Conservation (phyloP, 257 asterid species). For the Ilex aquifolium region DNA sequence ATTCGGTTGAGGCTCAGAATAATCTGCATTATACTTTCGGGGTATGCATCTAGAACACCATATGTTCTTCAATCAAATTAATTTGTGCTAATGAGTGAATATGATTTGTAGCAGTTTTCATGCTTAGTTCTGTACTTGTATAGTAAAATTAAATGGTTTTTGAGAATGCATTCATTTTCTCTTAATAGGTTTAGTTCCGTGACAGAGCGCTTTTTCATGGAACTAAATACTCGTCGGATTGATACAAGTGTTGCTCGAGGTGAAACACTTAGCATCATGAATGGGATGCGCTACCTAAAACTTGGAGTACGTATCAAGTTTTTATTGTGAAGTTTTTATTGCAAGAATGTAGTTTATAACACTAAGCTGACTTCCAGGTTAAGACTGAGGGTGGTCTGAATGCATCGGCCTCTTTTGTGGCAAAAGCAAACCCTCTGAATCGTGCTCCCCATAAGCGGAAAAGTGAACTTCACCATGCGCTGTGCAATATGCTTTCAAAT, state of each 20-base stretch:
- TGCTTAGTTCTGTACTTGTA: conserved; percentile 4
- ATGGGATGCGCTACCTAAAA: conserved; percentile 97
- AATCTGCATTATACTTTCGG: too few species aligned
- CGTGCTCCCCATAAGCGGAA: conserved; percentile 97
- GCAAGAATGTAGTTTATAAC: conserved; percentile 24
- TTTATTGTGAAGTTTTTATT: conserved; percentile 18
- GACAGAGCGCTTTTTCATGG: conserved; percentile 98
- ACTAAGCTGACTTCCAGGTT: conserved; percentile 56
- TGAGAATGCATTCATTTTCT: conserved; percentile 20
- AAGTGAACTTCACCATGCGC: conserved; percentile 97
- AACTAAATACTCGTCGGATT: conserved; percentile 87
- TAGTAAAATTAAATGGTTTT: conserved; percentile 8
- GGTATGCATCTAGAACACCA: too few species aligned
- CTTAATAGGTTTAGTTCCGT: conserved; percentile 90
- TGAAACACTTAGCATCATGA: conserved; percentile 93
- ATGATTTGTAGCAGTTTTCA: conserved; percentile 7
- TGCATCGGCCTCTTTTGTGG: conserved; percentile 98
- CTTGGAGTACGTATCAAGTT: conserved; percentile 73
- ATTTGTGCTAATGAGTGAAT: background rate
- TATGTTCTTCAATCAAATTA: too few species aligned
- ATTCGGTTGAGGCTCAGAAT: too few species aligned
- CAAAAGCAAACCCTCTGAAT: conserved; percentile 93
- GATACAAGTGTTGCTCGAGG: conserved; percentile 91
- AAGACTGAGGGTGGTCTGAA: conserved; percentile 94
- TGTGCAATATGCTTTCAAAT: conserved; percentile 98